These are phyloP conservation scores for Fusarium compactum DNA, from an alignment of 2,329 filamentous ascomycete genomes.

Conservation along the genomic window DNA sequence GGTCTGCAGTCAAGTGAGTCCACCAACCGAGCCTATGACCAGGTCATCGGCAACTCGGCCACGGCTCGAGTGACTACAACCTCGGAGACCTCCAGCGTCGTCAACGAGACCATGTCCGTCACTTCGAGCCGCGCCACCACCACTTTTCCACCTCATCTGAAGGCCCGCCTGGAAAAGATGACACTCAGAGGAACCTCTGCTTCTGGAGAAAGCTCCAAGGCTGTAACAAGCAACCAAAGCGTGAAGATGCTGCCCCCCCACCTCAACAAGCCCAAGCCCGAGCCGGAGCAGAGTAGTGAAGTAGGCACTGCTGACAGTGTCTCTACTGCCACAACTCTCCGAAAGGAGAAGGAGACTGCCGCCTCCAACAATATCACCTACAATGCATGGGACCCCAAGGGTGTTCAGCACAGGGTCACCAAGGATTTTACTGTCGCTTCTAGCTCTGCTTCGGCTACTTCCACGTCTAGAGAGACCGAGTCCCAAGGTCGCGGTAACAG, in stretches of 20 bases:
- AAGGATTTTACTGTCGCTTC: constrained; percentile 46
- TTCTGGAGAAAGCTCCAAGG: not conserved
- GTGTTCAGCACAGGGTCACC: constrained; percentile 33
- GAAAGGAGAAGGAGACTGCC: constrained; percentile 20
- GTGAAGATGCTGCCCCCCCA: constrained; percentile 20
- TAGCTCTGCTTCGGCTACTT: constrained; percentile 23
- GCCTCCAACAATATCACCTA: constrained; percentile 25
- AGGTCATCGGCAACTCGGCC: not conserved
- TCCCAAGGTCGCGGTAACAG: constrained; percentile 10
- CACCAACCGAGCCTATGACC: not conserved
- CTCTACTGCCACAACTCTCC: constrained; percentile 50
- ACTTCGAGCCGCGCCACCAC: constrained; percentile 4
- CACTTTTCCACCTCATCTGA: not conserved
- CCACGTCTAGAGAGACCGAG: constrained; percentile 2
- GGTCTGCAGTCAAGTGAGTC: constrained; percentile 32
- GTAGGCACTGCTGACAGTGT: constrained; percentile 26
- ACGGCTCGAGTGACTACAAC: not conserved
- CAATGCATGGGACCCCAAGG: constrained; percentile 51
- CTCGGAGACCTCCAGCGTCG: constrained; percentile 25
- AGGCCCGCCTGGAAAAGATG: not conserved
- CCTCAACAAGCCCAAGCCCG: not conserved
- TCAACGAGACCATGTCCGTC: constrained; percentile 17
- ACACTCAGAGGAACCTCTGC: not conserved
- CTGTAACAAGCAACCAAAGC: not conserved
- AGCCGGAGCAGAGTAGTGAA: not conserved